Evolutionary conservation across 441 rosid genomes (phyloP), one percentile per base, ranked within the genome.

Genomic region (Daphne laureola): DNA sequence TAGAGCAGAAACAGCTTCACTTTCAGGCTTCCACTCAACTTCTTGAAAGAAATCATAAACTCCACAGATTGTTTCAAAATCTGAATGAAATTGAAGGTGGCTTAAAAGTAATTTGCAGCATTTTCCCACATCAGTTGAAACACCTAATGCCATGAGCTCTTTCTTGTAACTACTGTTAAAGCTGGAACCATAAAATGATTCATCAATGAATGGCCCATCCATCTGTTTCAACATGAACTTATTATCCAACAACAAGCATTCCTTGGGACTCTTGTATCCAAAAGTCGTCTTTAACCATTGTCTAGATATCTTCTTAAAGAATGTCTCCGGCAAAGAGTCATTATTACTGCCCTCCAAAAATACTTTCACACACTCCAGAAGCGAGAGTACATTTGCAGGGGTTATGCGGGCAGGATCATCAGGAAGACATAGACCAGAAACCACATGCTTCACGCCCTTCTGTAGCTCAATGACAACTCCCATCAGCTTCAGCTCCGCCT

Each of bases 191-290:
- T 83, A 88, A 60, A 69, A 82, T 16, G 23, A 72, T 64, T 80
- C 83, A 35, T 82, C 83, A 13, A 87, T 70, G 76, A 87, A 84
- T 4, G 93, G 93, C 7, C 96, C 96, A 64, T 87, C 90, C 4
- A 61, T 27, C 49, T 5, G 78, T 64, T 74, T 63, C 56, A 87
- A 41, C n/a, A 41, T 64, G 79, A 82, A 81, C 4, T 17, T 15
- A 13, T 65, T 48, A 64, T 76, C 78, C 31, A 76, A 72, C 53
- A 84, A 53, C 54, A 72, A 67, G 67, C 83, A 73, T 49, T 63
- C 59, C 3, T 46, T 14, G 1, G 94, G 94, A 68, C 73, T 45
- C 53, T 59, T 51, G 60, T 75, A 85, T 54, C 87, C 87, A 18
- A 51, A 57, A 53, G 51, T 47, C 4, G 86, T 81, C 78, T 71